phyloP scores from a whole-genome alignment of 257 asterid species.

The Paraleonurus japonicus region DNA sequence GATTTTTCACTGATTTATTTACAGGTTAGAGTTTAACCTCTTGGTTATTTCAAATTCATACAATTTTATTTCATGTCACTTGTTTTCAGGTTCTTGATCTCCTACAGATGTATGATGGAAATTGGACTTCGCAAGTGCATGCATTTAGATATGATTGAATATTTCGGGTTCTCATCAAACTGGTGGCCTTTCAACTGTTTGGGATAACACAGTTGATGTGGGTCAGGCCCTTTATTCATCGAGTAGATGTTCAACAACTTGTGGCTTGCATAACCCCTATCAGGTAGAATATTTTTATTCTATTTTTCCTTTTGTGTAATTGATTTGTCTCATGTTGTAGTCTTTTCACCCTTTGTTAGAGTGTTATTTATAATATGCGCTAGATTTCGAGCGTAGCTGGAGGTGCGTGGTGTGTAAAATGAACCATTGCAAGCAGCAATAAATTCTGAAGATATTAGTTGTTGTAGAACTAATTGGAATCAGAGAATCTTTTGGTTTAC shows the following conservation, averaged over 20 bases:
- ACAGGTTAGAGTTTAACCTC: slow-evolving; percentile 26
- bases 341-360: too few relatives aligned
- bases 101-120: neutral
- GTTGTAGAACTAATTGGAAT: too few relatives aligned
- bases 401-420: too few relatives aligned
- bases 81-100: neutral
- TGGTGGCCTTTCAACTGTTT: neutral
- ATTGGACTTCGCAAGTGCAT: neutral
- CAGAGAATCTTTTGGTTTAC: neutral
- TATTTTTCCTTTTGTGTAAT: neutral
- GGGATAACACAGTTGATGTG: neutral
- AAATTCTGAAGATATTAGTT: too few relatives aligned
- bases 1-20: neutral
- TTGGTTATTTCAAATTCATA: slow-evolving; percentile 10
- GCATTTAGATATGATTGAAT: neutral
- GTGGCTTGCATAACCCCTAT: neutral
- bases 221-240: neutral
- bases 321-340: too few relatives aligned
- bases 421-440: too few relatives aligned
- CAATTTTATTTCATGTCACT: too few relatives aligned
- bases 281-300: slow-evolving; percentile 13
- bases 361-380: too few relatives aligned
- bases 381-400: too few relatives aligned
- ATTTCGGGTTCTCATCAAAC: neutral
- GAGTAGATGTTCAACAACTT: neutral